A percentile compares a stretch with the other conserved stretches of the same genome.
Conservation (phyloP, 73 alveolate species). For the Halteria grandinella region DNA sequence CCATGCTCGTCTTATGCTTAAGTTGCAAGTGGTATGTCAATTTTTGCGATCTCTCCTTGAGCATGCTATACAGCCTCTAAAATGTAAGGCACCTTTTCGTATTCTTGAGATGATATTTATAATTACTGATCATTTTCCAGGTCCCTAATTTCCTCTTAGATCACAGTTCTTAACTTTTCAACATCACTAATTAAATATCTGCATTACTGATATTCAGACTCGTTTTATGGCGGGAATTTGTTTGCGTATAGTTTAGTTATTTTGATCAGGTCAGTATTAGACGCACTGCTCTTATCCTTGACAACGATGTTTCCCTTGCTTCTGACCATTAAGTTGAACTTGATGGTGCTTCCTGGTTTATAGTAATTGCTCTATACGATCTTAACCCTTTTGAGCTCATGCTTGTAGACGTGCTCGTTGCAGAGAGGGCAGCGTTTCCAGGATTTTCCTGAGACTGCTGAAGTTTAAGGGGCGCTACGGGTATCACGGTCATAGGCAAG, state of each 20-base stretch:
- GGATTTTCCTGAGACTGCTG: neutral
- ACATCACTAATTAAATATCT: constrained; percentile 4
- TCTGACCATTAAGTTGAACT: constrained; percentile 47
- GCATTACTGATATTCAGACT: constrained; percentile 15
- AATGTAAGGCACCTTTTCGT: constrained; percentile 30
- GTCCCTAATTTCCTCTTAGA: neutral
- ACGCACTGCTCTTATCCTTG: constrained; percentile 5
- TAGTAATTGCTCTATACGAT: neutral
- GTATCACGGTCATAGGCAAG: constrained; percentile 31
- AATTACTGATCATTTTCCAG: constrained; percentile 6
- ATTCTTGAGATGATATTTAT: constrained; percentile 10
- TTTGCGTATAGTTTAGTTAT: neutral
- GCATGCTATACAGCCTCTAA: constrained; percentile 50
- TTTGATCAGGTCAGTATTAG: neutral
- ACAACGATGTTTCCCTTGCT: constrained; percentile 42
- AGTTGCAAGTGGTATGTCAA: neutral
- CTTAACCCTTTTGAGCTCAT: constrained; percentile 47
- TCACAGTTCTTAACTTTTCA: neutral
- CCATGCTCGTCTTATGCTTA: neutral
- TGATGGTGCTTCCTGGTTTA: constrained; percentile 24
- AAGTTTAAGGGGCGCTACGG: neutral
- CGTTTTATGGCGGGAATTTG: neutral
- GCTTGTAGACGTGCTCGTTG: constrained; percentile 55
- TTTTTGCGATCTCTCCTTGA: constrained; percentile 17
- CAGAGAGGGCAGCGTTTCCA: constrained; percentile 75